Conservation (phyloP, 805 yeast genomes). For the Martiniozyma abietophila region DNA sequence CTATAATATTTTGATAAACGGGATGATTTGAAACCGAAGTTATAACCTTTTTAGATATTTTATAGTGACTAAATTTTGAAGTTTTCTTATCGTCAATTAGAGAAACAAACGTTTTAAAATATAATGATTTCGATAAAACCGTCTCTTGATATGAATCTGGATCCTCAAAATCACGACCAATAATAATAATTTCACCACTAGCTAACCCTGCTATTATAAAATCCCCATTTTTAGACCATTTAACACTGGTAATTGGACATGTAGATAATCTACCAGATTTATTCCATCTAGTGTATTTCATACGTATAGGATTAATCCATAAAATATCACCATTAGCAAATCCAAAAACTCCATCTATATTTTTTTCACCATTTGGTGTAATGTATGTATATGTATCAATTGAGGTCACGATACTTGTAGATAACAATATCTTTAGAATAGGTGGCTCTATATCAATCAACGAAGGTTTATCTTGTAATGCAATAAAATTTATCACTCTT, state of each 20-base stretch:
- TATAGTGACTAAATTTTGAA: slow-evolving; percentile 51
- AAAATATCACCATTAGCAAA: slow-evolving; percentile 59
- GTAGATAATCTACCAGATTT: slow-evolving; percentile 36
- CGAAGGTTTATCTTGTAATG: slow-evolving; percentile 28
- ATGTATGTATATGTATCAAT: slow-evolving; percentile 25
- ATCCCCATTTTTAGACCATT: slow-evolving; percentile 39
- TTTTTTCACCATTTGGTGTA: slow-evolving; percentile 22
- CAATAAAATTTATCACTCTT: slow-evolving; percentile 38
- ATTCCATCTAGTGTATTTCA: slow-evolving; percentile 42
- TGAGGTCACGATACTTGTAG: slow-evolving; percentile 32
- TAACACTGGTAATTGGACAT: slow-evolving; percentile 35
- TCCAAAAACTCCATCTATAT: slow-evolving; percentile 49
- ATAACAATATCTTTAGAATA: slow-evolving; percentile 33
- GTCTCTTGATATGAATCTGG: slow-evolving; percentile 22
- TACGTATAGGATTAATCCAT: slow-evolving; percentile 45
- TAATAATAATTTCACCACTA: slow-evolving; percentile 50
- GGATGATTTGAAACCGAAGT: slow-evolving; percentile 40
- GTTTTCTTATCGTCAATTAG: too few relatives aligned
- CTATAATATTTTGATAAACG: slow-evolving; percentile 29
- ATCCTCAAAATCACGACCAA: slow-evolving; percentile 44
- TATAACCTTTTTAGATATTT: slow-evolving; percentile 49
- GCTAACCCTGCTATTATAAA: slow-evolving; percentile 50
- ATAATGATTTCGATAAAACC: not conserved
- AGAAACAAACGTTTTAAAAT: not conserved
- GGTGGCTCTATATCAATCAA: slow-evolving; percentile 37